These are phyloP conservation scores for maize (Zea mays) DNA, from an alignment of 176 grass and related monocot species.

Conservation along the genomic window Zm-B73-REFERENCE-NAM-5.0 NC_050104.1:135007001-135007500, in stretches of 20 bases:
- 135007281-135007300: neutral
- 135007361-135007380: neutral
- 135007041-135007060: conserved; percentile 51
- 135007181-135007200: neutral
- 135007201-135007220: neutral
- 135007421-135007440: neutral
- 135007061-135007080: conserved; percentile 53
- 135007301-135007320: neutral
- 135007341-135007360: neutral
- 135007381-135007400: neutral
- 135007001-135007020: conserved; percentile 53
- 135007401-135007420: neutral
- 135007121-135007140: neutral
- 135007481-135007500: too few species aligned
- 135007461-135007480: neutral
- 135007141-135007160: neutral
- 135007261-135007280: neutral
- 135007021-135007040: conserved; percentile 62
- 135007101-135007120: neutral
- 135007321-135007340: neutral
- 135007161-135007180: neutral
- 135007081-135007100: neutral
- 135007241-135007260: conserved; percentile 2
- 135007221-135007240: neutral
- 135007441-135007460: neutral